A percentile compares a stretch with the other conserved stretches of the same genome.
Conservation (phyloP, 352 stramenopile species). For the Thalassiosira oceanica region DNA sequence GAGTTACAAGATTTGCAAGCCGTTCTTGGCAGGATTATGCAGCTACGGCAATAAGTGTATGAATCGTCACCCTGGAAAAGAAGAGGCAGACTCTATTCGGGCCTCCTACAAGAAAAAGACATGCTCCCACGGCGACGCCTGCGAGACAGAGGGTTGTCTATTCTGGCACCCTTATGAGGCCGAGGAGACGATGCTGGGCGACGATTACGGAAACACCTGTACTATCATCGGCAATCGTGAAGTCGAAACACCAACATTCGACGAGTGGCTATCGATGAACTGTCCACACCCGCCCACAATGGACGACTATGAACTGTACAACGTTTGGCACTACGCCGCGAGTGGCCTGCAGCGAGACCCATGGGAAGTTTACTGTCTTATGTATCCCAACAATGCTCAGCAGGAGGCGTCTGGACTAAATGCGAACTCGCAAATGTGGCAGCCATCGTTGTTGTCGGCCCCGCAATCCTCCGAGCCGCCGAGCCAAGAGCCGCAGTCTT, state of each 20-base stretch:
- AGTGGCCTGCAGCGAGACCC: conserved; percentile 49
- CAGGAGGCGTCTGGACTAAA: conserved; percentile 6
- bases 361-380: conserved; percentile 45
- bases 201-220: conserved; percentile 1
- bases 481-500: conserved; percentile 25
- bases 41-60: conserved; percentile 44
- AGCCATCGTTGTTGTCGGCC: conserved; percentile 7
- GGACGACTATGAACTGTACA: conserved; percentile 32
- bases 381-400: conserved; percentile 30
- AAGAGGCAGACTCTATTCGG: conserved; percentile 46
- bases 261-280: conserved; percentile 37
- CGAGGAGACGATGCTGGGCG: conserved; percentile 9
- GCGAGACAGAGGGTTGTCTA: conserved; percentile 63
- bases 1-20: conserved; percentile 65
- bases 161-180: conserved; percentile 60
- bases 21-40: conserved; percentile 61
- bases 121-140: conserved; percentile 63
- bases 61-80: conserved; percentile 56
- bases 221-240: neutral
- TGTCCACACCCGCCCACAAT: conserved; percentile 33
- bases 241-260: conserved; percentile 16
- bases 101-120: conserved; percentile 53
- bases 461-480: conserved; percentile 24
- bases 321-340: conserved; percentile 42
- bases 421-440: conserved; percentile 9